Base-by-base conservation (phyloP, 2,329 filamentous ascomycete genomes). In the Colletotrichum higginsianum region DNA sequence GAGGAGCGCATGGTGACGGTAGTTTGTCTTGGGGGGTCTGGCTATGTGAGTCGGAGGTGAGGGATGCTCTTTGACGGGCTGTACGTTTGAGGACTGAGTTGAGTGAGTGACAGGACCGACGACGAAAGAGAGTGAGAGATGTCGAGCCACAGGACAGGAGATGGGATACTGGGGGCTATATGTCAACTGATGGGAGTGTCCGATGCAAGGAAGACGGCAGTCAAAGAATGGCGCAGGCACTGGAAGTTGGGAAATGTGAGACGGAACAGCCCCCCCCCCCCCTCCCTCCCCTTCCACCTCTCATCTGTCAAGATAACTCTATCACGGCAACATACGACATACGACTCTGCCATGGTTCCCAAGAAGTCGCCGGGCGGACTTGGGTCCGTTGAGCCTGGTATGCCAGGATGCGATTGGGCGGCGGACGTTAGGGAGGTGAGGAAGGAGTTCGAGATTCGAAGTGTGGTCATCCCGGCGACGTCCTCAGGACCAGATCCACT, bases 1-100 rank as follows among this genome's bases (percentile, higher is more conserved):
- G 69, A 69, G 21, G 65, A 58, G 23, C 65, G 69, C 69, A 72
- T 72, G 12, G 8, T 56, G n/a, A 61, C 13, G 13, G 8, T 61
- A 38, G 30, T 21, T 30, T 42, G 9, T 42, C 11, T 11, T 57
- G 30, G 30, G 1, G 8, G 8, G 8, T 9, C 8, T 35, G 30
- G 30, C 30, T 35, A 30, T 30, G 11, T 12, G 4, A 16, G 30
- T 53, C 44, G 42, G 18, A 13, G 49, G 8, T 21, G 56, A 47
- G 11, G 40, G 40, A 60, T 35, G 26, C 26, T 26, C 21, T 50
- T 18, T 61, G 15, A 40, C n/a, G n/a, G 18, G 30, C 11, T 61
- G 58, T 61, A 13, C 26, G 44, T 40, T 35, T 35, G 8, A 35
- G 30, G 30, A 35, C 8, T 55, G 30, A n/a, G 23, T 8, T 26